These are phyloP conservation scores for Naganishia albida DNA, from an alignment of 1,284 basidiomycete species.

Conservation along the genomic window DNA sequence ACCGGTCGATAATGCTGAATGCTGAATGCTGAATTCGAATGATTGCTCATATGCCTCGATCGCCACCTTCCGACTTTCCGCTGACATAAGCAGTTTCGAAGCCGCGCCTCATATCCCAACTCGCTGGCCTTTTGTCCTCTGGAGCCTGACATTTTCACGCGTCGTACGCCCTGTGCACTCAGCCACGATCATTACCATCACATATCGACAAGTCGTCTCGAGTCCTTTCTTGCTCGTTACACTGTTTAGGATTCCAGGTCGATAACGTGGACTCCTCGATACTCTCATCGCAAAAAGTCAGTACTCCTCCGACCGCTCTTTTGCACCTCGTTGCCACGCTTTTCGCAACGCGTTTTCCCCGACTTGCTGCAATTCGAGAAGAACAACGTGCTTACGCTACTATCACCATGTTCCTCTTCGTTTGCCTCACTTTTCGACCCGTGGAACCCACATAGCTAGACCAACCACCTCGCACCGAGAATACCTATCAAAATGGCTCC, in stretches of 20 bases:
- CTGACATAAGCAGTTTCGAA: too few relatives aligned
- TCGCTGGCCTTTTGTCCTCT: conserved; percentile 8
- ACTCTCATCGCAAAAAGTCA: conserved; percentile 25
- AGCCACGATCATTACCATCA: conserved; percentile 7
- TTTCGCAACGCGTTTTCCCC: conserved; percentile 7
- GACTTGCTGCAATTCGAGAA: conserved; percentile 12
- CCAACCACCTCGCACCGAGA: conserved; percentile 4
- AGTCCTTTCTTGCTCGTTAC: not conserved
- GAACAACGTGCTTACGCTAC: conserved; percentile 26
- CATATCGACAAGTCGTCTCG: not conserved
- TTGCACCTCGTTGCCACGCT: conserved; percentile 6
- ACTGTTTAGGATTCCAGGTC: not conserved
- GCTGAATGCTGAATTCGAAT: not conserved
- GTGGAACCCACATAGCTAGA: conserved; percentile 9
- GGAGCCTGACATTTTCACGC: conserved; percentile 26
- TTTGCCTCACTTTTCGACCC: conserved; percentile 7
- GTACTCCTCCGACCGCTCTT: conserved; percentile 11
- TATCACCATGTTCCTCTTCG: conserved; percentile 22
- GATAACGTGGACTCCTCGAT: conserved; percentile 13
- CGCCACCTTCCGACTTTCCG: too few relatives aligned
- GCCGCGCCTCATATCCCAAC: too few relatives aligned
- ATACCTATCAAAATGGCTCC: conserved; percentile 38
- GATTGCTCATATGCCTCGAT: not conserved
- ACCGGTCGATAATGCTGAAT: not conserved
- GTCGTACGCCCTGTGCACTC: conserved; percentile 6